Evolutionary conservation across 371 early-diverging fungal species (phyloP), one percentile per base, ranked within the genome.

Genomic region (Mucor indicus): DNA sequence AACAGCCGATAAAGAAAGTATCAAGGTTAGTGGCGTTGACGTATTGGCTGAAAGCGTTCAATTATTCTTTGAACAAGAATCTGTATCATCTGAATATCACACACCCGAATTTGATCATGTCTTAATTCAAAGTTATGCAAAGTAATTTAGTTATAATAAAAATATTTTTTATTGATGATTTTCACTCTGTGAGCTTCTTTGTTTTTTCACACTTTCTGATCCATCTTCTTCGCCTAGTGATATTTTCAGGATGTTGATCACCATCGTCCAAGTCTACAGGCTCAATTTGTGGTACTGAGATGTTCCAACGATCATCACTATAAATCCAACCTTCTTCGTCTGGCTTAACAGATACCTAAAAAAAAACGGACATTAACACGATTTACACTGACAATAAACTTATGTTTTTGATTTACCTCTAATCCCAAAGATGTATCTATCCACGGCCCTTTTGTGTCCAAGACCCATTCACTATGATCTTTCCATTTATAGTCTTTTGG

Each of bases 311-410:
- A 24, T 59, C 38, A 36, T 67, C 64, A 9, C 46, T 52, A 25
- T 67, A 67, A 11, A 63, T 40, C 67, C 67, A 67, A 10, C 67
- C 67, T 19, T 53, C 53, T 11, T 63, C 56, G 38, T 59, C 64
- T 7, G 64, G 53, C 17, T 30, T 43, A 7, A 59, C 53, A 27
- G 30, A 17, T 29, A 42, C 25, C 21, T 50, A 49, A 7, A 48
- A 6, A 44, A 20, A 29, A 20, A 9, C 1, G 23, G 30, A 32
- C 13, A 21, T 25, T 13, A 13, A n/a, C 41, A 43, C 31, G 2
- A 27, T 4, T 30, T 30, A 16, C 9, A 20, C 8, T 19, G n/a
- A 20, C 15, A 2, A 23, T 19, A 12, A 43, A 7, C 32, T 29
- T 6, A 6, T 29, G 30, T 12, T 29, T 29, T 29, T 8, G 30